phyloP scores from a whole-genome alignment of 345 rosid species.

The Brassica rapa region DNA sequence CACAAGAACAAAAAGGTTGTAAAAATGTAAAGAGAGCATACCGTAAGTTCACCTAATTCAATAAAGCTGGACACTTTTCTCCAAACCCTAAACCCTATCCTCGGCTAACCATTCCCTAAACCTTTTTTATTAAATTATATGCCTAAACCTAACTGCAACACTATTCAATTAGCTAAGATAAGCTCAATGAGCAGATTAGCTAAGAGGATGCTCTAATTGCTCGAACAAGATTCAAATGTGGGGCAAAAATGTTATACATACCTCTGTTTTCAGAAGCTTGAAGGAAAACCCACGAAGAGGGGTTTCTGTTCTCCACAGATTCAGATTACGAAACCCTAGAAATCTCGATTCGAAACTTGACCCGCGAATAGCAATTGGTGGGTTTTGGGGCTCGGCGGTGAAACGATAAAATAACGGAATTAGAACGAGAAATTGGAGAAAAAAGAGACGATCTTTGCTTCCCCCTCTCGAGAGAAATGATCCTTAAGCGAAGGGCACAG shows the following conservation, averaged over 20 bases:
- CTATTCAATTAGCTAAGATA: too few species aligned
- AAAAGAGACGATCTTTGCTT: conserved; percentile 10
- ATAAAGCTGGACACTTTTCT: background rate
- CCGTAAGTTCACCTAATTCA: background rate
- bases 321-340: conserved; percentile 42
- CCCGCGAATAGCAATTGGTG: conserved; percentile 17
- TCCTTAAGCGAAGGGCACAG: conserved; percentile 15
- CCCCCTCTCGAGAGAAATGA: background rate
- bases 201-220: conserved; percentile 6
- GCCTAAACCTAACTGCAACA: conserved; percentile 7
- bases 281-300: background rate
- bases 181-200: background rate
- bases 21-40: background rate
- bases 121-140: conserved; percentile 5
- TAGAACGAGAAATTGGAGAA: conserved; percentile 2
- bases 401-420: conserved; percentile 10
- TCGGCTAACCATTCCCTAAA: conserved; percentile 26
- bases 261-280: conserved; percentile 25
- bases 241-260: conserved; percentile 3
- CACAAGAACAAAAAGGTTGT: background rate
- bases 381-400: conserved; percentile 15
- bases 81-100: conserved; percentile 34
- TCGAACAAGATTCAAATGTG: conserved; percentile 3
- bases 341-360: conserved; percentile 28
- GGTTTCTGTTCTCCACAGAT: conserved; percentile 11